Evolutionary conservation across 176 grass and related monocot genomes (phyloP).

Genomic region (Pontederia paniculata): DNA sequence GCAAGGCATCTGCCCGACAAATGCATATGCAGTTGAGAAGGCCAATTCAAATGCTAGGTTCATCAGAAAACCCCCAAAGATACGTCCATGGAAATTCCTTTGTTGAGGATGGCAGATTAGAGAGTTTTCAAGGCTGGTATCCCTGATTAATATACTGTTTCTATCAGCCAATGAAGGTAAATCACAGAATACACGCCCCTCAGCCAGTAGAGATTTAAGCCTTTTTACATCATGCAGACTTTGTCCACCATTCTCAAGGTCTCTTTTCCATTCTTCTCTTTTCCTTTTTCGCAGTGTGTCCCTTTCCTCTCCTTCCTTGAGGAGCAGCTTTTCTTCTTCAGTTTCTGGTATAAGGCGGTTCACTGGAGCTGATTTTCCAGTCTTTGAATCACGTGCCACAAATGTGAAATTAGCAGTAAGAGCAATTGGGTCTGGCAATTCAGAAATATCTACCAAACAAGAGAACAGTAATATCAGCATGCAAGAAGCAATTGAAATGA

Average conservation of each 20-base stretch:
- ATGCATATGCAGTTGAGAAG: slow-evolving; percentile 93
- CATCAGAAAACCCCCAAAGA: slow-evolving; percentile 99
- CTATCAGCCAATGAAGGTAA: slow-evolving; percentile 75
- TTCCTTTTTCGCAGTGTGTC: slow-evolving; percentile 78
- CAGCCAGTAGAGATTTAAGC: slow-evolving; percentile 43
- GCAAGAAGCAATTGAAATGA: neutral
- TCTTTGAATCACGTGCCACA: slow-evolving; percentile 73
- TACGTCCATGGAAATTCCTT: slow-evolving; percentile 71
- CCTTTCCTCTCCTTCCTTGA: slow-evolving; percentile 44
- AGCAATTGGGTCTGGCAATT: slow-evolving; percentile 32
- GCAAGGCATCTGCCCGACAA: slow-evolving; percentile 65
- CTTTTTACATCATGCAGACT: slow-evolving; percentile 42
- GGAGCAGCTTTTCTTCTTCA: slow-evolving; percentile 55
- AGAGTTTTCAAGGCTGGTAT: slow-evolving; percentile 68
- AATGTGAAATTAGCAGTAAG: slow-evolving; percentile 89
- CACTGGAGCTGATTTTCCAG: slow-evolving; percentile 73
- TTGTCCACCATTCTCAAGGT: slow-evolving; percentile 29
- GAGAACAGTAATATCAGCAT: slow-evolving; percentile 13
- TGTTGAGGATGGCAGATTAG: slow-evolving; percentile 92
- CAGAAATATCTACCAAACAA: slow-evolving; percentile 35
- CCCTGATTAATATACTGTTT: slow-evolving; percentile 67
- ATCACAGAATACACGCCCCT: slow-evolving; percentile 88
- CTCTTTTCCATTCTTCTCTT: slow-evolving; percentile 59
- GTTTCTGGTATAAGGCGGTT: slow-evolving; percentile 81
- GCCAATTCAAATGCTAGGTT: slow-evolving; percentile 83